A percentile compares a stretch with the other conserved stretches of the same genome.
These are phyloP conservation scores for Fraxinus pennsylvanica DNA, from an alignment of 257 asterid species.

Conservation along the genomic window DNA sequence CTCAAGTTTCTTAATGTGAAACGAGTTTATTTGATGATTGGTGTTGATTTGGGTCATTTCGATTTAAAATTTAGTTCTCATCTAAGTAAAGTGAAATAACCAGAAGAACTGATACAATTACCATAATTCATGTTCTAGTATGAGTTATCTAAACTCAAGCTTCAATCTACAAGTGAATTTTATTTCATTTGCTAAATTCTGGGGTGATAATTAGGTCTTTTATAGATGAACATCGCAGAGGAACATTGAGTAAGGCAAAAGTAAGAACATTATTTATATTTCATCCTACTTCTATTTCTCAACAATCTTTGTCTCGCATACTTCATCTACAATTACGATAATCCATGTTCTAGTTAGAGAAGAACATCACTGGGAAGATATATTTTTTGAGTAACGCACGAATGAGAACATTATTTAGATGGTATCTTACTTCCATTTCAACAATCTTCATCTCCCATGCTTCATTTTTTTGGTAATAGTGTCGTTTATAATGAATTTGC, in stretches of 20 bases:
- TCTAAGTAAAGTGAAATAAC: not conserved
- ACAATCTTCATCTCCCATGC: not conserved
- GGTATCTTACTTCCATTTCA: not conserved
- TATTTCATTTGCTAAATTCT: not conserved
- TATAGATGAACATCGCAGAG: not conserved
- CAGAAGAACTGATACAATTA: not conserved
- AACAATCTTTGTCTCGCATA: not conserved
- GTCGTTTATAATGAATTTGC: slow-evolving; percentile 23
- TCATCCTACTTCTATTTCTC: not conserved
- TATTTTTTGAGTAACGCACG: not conserved
- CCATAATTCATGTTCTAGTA: not conserved
- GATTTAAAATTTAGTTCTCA: slow-evolving; percentile 2
- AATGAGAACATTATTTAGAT: not conserved
- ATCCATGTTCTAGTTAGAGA: not conserved
- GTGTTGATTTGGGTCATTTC: slow-evolving; percentile 2
- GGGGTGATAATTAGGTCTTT: not conserved
- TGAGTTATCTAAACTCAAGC: not conserved
- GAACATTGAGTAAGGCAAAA: not conserved
- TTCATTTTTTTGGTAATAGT: not conserved
- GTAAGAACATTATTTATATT: not conserved
- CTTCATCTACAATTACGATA: not conserved
- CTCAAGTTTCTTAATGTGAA: slow-evolving; percentile 6
- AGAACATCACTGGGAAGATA: not conserved
- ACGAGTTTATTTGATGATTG: not conserved
- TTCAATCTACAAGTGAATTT: slow-evolving; percentile 1